phyloP scores from a whole-genome alignment of 2,329 filamentous ascomycete genomes.

The Pseudogymnoascus sp. region DNA sequence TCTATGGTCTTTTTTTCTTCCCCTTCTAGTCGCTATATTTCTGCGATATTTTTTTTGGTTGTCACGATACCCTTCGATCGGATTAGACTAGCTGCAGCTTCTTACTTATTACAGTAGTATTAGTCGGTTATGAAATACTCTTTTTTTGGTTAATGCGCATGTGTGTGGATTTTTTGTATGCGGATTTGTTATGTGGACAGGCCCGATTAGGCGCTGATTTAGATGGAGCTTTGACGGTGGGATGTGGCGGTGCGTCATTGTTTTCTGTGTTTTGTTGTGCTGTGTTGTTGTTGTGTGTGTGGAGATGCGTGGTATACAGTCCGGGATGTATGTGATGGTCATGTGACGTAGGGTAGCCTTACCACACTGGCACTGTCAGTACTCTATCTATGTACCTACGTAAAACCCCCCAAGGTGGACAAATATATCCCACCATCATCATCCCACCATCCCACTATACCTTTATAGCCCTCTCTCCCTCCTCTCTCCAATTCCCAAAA shows the following conservation, averaged over 20 bases:
- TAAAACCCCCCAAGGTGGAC: not conserved
- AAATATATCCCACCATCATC: not conserved
- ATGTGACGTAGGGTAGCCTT: not conserved
- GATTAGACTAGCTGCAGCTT: conserved; percentile 1
- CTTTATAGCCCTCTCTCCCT: not conserved
- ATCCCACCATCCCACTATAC: not conserved
- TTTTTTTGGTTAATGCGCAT: not conserved
- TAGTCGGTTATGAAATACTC: not conserved
- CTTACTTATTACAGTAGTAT: not conserved
- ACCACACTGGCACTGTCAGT: not conserved
- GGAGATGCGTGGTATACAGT: not conserved
- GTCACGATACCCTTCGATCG: not conserved
- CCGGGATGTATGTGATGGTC: not conserved
- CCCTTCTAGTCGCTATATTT: not conserved
- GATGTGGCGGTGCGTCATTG: not conserved
- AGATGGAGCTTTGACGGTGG: not conserved
- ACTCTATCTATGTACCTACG: too few relatives aligned
- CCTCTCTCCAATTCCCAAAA: not conserved
- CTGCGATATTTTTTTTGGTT: not conserved
- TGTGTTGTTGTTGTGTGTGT: not conserved
- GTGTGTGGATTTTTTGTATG: too few relatives aligned
- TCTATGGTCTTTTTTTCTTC: not conserved
- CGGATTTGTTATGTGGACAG: not conserved
- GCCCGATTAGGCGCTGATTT: conserved; percentile 1
- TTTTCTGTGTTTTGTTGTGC: too few relatives aligned